These are phyloP conservation scores for Saprolegnia diclina DNA, from an alignment of 352 stramenopile species.

Conservation along the genomic window DNA sequence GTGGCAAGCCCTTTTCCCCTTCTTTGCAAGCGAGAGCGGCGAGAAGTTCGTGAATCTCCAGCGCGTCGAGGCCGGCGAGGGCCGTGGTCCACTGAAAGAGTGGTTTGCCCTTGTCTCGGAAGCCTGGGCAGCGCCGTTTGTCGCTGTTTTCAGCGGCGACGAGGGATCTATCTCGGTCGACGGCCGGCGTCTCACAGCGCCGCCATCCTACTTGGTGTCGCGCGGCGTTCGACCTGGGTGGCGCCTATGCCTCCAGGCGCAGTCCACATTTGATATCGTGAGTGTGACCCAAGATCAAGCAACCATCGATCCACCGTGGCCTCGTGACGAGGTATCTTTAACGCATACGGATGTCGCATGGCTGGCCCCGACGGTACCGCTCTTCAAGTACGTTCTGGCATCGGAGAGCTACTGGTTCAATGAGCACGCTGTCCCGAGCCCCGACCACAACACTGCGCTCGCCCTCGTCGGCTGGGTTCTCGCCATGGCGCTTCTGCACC, in stretches of 20 bases:
- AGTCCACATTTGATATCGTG: background rate
- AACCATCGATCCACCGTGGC: slow-evolving; percentile 1
- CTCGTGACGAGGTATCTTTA: background rate
- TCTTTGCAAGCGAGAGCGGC: slow-evolving; percentile 1
- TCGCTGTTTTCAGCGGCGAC: background rate
- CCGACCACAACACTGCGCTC: background rate
- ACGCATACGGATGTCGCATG: background rate
- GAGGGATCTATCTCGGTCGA: background rate
- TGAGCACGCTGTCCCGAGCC: background rate
- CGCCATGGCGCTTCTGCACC: slow-evolving; percentile 21
- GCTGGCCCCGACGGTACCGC: background rate
- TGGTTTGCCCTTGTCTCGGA: slow-evolving; percentile 18
- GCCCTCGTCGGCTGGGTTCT: slow-evolving; percentile 10
- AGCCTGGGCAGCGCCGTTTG: background rate
- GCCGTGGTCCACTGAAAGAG: slow-evolving; percentile 22
- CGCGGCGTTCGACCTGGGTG: background rate
- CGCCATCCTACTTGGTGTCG: background rate
- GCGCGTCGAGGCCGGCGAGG: slow-evolving; percentile 22
- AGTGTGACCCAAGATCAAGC: background rate
- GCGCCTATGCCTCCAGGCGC: background rate
- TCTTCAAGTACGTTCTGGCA: slow-evolving; percentile 20
- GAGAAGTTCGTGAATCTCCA: slow-evolving; percentile 18
- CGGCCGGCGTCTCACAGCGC: background rate
- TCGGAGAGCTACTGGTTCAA: slow-evolving; percentile 23
- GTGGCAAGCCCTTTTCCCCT: slow-evolving; percentile 11